A percentile compares a stretch with the other conserved stretches of the same genome.
Conservation (phyloP, 805 yeast genomes). For the Pichia kluyveri region DNA sequence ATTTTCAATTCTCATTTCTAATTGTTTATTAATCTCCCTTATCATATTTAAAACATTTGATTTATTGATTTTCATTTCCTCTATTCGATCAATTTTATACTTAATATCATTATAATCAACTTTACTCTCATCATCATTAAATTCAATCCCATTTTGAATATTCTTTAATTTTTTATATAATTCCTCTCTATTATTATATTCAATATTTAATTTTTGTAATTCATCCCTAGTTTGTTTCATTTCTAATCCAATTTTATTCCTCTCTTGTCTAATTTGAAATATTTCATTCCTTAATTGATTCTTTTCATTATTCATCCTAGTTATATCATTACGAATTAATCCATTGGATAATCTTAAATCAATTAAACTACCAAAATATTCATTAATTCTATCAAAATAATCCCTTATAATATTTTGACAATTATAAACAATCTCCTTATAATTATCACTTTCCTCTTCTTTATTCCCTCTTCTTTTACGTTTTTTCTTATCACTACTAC, state of each 20-base stretch:
- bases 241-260: constrained; percentile 7
- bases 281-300: constrained; percentile 23
- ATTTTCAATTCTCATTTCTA: background rate
- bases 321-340: constrained; percentile 22
- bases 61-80: background rate
- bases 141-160: background rate
- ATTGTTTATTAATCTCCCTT: background rate
- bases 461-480: background rate
- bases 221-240: constrained; percentile 3
- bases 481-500: background rate
- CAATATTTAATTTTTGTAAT: background rate
- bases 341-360: constrained; percentile 30
- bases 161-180: constrained; percentile 2
- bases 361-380: constrained; percentile 24
- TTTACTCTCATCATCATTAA: background rate
- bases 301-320: constrained; percentile 22
- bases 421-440: background rate
- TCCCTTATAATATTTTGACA: constrained; percentile 10
- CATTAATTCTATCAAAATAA: constrained; percentile 17
- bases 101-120: background rate
- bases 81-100: background rate
- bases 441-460: background rate
- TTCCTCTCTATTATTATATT: constrained; percentile 6
- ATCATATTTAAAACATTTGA: background rate
- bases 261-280: constrained; percentile 20